A percentile compares a stretch with the other conserved stretches of the same genome.
Conservation (phyloP, 345 rosid genomes). For the Eucalyptus fibrosa region DNA sequence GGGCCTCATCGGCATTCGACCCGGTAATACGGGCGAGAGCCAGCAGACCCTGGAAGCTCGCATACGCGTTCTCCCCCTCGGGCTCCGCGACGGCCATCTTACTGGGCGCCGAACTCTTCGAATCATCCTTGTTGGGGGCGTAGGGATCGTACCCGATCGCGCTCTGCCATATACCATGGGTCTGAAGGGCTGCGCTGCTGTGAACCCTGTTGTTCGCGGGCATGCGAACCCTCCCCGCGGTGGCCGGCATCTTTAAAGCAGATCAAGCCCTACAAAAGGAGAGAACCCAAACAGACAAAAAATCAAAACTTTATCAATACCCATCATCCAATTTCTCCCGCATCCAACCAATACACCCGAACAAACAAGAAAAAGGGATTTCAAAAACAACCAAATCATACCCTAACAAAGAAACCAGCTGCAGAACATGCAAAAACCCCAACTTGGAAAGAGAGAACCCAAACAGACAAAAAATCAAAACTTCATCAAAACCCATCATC, state of each 20-base stretch:
- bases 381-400: neutral
- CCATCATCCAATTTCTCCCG: neutral
- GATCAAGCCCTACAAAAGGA: neutral
- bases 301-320: neutral
- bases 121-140: slow-evolving; percentile 83
- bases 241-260: slow-evolving; percentile 80
- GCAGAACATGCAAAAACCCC: neutral
- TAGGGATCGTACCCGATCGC: slow-evolving; percentile 98
- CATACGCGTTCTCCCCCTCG: slow-evolving; percentile 67
- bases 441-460: neutral
- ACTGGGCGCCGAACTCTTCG: slow-evolving; percentile 34
- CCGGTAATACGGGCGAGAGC: slow-evolving; percentile 87
- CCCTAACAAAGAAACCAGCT: neutral
- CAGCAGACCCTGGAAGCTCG: slow-evolving; percentile 77
- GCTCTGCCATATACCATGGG: slow-evolving; percentile 99
- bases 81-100: slow-evolving; percentile 34
- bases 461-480: neutral
- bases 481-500: neutral
- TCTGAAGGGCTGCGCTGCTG: slow-evolving; percentile 96
- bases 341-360: neutral
- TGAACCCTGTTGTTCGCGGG: slow-evolving; percentile 99
- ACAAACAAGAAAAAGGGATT: neutral
- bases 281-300: neutral
- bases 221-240: slow-evolving; percentile 99
- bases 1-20: slow-evolving; percentile 75